Evolutionary conservation across 2,329 filamentous ascomycete genomes (phyloP).

Genomic region (Zasmidium angulare): DNA sequence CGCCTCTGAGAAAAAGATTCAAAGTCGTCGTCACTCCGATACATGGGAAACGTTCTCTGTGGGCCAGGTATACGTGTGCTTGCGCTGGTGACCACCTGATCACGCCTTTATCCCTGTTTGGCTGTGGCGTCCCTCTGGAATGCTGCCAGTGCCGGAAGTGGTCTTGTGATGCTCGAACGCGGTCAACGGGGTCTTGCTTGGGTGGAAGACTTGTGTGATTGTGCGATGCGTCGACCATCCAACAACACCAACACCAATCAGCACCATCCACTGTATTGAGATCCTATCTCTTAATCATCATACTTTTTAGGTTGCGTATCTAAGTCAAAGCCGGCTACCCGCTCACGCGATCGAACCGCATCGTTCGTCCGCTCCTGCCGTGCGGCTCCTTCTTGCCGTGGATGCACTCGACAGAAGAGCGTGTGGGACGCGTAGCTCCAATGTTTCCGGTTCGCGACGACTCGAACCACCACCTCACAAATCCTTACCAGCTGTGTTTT

Average conservation of each 20-base stretch:
- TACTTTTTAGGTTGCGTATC: background rate
- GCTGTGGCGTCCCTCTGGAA: background rate
- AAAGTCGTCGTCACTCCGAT: background rate
- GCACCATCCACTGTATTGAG: background rate
- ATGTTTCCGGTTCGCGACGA: background rate
- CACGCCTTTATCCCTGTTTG: background rate
- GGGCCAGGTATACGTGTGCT: background rate
- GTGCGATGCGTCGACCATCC: background rate
- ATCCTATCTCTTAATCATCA: background rate
- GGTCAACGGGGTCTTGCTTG: background rate
- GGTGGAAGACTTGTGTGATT: background rate
- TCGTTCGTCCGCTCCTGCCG: background rate
- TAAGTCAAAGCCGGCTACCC: background rate
- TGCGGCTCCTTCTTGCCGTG: background rate
- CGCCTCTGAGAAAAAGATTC: background rate
- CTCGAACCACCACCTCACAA: background rate
- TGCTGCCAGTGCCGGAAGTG: too few species aligned
- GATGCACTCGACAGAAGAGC: background rate
- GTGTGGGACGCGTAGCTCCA: background rate
- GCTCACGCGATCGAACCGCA: background rate
- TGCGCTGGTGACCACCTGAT: background rate
- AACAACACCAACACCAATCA: background rate
- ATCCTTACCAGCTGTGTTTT: background rate
- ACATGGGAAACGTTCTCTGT: background rate
- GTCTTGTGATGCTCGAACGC: background rate